Percentiles rank a stretch among this genome's conserved stretches.
These are phyloP conservation scores for Pontederia paniculata DNA, from an alignment of 176 grass and related monocot species.

Conservation along the genomic window DNA sequence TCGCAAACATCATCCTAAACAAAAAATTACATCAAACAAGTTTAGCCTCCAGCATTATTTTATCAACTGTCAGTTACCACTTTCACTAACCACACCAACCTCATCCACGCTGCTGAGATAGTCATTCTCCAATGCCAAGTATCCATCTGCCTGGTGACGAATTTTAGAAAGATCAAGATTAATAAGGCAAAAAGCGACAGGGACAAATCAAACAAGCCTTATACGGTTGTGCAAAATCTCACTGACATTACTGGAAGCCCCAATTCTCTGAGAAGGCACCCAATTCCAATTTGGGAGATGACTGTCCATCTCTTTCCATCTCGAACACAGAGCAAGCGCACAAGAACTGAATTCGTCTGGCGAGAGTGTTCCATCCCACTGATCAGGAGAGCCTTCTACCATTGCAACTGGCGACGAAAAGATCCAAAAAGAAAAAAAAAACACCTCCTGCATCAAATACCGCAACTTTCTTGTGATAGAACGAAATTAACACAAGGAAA, in stretches of 20 bases:
- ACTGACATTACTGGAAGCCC: constrained; percentile 28
- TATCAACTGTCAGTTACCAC: neutral
- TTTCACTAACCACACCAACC: constrained; percentile 9
- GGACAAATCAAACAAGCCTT: neutral
- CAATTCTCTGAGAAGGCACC: constrained; percentile 37
- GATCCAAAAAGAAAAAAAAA: too few relatives aligned
- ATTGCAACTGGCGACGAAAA: neutral
- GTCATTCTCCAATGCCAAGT: constrained; percentile 47
- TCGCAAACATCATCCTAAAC: constrained; percentile 24
- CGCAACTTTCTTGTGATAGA: too few relatives aligned
- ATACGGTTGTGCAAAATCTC: neutral
- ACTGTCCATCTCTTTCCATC: constrained; percentile 44
- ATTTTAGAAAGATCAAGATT: neutral
- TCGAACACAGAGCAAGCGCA: constrained; percentile 31
- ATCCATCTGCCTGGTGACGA: constrained; percentile 41
- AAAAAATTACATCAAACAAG: neutral
- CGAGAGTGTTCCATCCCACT: constrained; percentile 38
- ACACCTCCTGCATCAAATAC: too few relatives aligned
- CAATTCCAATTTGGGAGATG: constrained; percentile 56
- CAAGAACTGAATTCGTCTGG: constrained; percentile 42
- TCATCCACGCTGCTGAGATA: constrained; percentile 9
- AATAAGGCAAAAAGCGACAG: neutral
- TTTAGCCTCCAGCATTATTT: constrained; percentile 1
- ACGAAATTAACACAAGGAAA: too few relatives aligned
- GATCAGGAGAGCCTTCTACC: constrained; percentile 28